Evolutionary conservation across 2,329 filamentous ascomycete genomes (phyloP).

Genomic region (Fusarium nelsonii): DNA sequence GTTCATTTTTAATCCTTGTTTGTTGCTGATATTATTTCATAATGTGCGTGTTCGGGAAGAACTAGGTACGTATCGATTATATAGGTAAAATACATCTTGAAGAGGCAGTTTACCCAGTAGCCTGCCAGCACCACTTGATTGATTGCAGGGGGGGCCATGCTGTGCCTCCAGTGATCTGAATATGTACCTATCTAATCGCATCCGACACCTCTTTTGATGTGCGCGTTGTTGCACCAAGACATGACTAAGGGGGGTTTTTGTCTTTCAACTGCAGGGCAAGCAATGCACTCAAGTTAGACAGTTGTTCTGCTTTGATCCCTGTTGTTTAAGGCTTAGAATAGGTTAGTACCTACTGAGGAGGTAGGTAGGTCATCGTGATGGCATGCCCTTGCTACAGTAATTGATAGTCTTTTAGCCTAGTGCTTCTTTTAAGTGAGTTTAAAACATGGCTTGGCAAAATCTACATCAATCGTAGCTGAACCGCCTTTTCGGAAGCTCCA

Average conservation of each 20-base stretch:
- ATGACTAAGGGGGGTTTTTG: constrained; percentile 28
- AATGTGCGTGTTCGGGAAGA: background rate
- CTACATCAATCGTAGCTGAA: constrained; percentile 13
- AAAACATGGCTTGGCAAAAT: constrained; percentile 14
- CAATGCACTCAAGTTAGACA: constrained; percentile 20
- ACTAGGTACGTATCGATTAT: background rate
- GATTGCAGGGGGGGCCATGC: constrained; percentile 10
- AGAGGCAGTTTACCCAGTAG: too few species aligned
- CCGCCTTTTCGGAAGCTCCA: constrained; percentile 31
- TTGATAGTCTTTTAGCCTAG: background rate
- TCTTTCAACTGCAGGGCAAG: constrained; percentile 7
- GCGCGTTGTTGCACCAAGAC: constrained; percentile 17
- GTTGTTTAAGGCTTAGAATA: background rate
- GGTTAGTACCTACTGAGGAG: too few species aligned
- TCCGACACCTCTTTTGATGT: constrained; percentile 40
- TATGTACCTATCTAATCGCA: constrained; percentile 30
- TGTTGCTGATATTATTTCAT: background rate
- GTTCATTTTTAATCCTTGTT: constrained; percentile 6
- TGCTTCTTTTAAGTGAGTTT: background rate
- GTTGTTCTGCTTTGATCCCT: constrained; percentile 1
- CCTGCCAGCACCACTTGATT: too few species aligned
- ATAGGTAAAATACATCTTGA: too few species aligned
- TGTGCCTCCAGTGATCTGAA: constrained; percentile 16
- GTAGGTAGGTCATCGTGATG: background rate
- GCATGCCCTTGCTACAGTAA: background rate